Evolutionary conservation across 2,329 filamentous ascomycete species (phyloP).

Genomic region (Orbilia javanica): DNA sequence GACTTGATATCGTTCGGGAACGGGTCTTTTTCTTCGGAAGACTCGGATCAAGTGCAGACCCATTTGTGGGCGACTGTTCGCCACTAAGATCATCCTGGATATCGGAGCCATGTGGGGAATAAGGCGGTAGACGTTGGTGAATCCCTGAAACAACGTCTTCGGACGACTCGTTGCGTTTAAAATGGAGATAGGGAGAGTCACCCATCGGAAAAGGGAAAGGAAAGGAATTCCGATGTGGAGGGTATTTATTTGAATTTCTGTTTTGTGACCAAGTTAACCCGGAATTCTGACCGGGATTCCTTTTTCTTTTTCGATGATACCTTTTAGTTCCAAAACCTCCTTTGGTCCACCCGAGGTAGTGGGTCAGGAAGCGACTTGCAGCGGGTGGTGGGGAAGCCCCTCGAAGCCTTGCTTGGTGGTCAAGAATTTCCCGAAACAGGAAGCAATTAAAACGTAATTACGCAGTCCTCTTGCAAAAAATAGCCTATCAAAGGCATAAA

Average conservation of each 20-base stretch:
- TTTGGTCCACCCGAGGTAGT: conserved; percentile 45
- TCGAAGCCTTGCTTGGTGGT: conserved; percentile 12
- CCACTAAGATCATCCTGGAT: conserved; percentile 52
- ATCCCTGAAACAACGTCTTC: conserved; percentile 41
- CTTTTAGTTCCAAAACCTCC: conserved; percentile 19
- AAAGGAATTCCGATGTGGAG: neutral
- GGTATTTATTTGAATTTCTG: conserved; percentile 15
- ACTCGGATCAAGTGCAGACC: conserved; percentile 62
- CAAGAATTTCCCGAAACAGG: conserved; percentile 35
- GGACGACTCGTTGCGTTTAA: conserved; percentile 55
- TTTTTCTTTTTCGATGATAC: conserved; percentile 40
- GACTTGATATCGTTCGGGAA: conserved; percentile 82
- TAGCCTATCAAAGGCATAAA: conserved; percentile 49
- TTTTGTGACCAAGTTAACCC: conserved; percentile 2
- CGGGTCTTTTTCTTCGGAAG: conserved; percentile 54
- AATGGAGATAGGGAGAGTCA: conserved; percentile 54
- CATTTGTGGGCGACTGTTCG: conserved; percentile 44
- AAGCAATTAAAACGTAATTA: conserved; percentile 37
- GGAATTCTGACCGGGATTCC: conserved; percentile 9
- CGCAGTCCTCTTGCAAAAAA: conserved; percentile 4
- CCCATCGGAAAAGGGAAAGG: conserved; percentile 35
- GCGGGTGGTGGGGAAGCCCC: conserved; percentile 21
- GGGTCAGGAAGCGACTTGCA: conserved; percentile 47
- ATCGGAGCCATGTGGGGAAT: conserved; percentile 54
- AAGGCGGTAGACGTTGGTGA: conserved; percentile 18